These are phyloP conservation scores for Fusarium decemcellulare DNA, from an alignment of 2,329 filamentous ascomycete species.

Conservation along the genomic window DNA sequence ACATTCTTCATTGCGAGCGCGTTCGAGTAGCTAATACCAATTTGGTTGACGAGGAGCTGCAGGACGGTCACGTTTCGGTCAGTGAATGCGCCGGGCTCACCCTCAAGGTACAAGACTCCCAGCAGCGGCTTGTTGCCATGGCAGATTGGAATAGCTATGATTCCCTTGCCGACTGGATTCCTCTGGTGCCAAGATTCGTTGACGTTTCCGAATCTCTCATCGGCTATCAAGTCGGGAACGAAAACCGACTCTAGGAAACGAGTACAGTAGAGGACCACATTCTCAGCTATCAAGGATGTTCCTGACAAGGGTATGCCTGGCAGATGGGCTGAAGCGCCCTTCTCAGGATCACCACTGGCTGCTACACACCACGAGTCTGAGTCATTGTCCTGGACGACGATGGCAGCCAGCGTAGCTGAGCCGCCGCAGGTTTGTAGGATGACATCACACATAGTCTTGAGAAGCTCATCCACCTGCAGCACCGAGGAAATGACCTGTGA, in stretches of 20 bases:
- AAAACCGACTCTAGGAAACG: conserved; percentile 84
- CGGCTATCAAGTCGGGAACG: conserved; percentile 78
- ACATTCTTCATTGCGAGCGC: conserved; percentile 78
- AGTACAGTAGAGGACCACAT: conserved; percentile 82
- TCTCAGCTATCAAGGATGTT: conserved; percentile 79
- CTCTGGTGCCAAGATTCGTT: conserved; percentile 76
- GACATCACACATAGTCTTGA: conserved; percentile 86
- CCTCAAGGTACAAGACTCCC: conserved; percentile 83
- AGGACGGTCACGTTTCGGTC: conserved; percentile 78
- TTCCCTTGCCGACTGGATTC: conserved; percentile 79
- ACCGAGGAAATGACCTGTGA: conserved; percentile 87
- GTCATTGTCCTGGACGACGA: conserved; percentile 79
- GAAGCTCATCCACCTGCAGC: conserved; percentile 79
- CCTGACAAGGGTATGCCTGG: conserved; percentile 75
- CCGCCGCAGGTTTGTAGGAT: conserved; percentile 83
- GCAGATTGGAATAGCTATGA: conserved; percentile 85
- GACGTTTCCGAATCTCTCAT: conserved; percentile 85
- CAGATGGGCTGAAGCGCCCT: conserved; percentile 76
- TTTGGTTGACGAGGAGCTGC: conserved; percentile 83
- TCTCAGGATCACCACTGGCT: conserved; percentile 80
- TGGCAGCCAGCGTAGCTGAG: conserved; percentile 78
- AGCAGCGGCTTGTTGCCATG: conserved; percentile 80
- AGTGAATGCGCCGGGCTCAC: conserved; percentile 81
- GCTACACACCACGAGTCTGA: conserved; percentile 78
- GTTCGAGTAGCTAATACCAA: conserved; percentile 80